Percentiles rank a stretch among this genome's conserved stretches.
Conservation (phyloP, 768 basidiomycete species). For the Macrolepiota fuliginosa region DNA sequence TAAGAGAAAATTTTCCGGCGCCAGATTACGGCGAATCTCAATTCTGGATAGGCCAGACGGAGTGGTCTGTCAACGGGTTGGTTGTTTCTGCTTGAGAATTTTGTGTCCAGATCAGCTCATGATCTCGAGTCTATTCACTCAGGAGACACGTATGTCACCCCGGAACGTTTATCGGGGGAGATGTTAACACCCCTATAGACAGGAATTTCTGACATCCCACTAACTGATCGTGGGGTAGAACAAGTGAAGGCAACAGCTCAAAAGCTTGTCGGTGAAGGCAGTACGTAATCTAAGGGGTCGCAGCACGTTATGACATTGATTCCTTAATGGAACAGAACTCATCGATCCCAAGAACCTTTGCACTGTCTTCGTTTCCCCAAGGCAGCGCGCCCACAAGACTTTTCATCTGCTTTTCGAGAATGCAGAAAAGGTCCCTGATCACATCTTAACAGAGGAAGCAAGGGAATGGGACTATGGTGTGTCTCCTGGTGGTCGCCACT, state of each 20-base stretch:
- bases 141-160: conserved; percentile 61
- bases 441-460: conserved; percentile 61
- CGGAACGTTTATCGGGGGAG: background rate
- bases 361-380: conserved; percentile 81
- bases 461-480: conserved; percentile 86
- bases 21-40: background rate
- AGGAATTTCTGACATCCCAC: conserved; percentile 82
- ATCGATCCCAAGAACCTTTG: conserved; percentile 80
- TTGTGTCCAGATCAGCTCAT: background rate
- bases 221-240: conserved; percentile 73
- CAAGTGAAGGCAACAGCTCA: conserved; percentile 65
- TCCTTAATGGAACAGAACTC: conserved; percentile 40
- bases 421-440: conserved; percentile 39
- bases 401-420: conserved; percentile 76
- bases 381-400: conserved; percentile 80
- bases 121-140: background rate
- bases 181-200: conserved; percentile 48
- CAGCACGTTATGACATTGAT: background rate
- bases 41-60: conserved; percentile 71
- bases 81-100: conserved; percentile 18
- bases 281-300: conserved; percentile 43
- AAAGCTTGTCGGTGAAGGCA: conserved; percentile 70
- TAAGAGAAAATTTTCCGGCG: conserved; percentile 20
- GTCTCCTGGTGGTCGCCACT: background rate
- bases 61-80: conserved; percentile 88